Conservation (phyloP, 108 stramenopile genomes). For the Nannochloropsis oceanica region DNA sequence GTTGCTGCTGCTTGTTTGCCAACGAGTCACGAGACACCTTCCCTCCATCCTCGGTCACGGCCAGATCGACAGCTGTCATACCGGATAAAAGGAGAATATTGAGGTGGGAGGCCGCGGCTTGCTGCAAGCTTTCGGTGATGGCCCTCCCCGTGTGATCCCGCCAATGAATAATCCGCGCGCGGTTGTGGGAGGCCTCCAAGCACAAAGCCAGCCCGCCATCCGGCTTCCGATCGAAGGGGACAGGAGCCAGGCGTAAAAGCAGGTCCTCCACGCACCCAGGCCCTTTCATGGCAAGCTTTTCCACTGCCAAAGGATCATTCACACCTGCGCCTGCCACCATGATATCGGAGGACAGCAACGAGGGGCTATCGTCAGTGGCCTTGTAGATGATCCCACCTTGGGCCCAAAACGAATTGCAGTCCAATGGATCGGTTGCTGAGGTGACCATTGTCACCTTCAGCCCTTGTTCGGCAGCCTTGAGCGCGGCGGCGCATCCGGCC, state of each 20-base stretch:
- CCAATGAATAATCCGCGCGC: conserved; percentile 70
- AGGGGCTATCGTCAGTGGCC: conserved; percentile 41
- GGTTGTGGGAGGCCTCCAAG: conserved; percentile 71
- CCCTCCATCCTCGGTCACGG: conserved; percentile 20
- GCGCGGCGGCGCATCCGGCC: conserved; percentile 22
- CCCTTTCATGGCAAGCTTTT: conserved; percentile 69
- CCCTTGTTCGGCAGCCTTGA: conserved; percentile 19
- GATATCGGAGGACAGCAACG: conserved; percentile 58
- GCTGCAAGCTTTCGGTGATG: conserved; percentile 66
- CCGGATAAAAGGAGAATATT: conserved; percentile 58
- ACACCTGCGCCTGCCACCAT: conserved; percentile 60
- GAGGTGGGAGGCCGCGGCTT: conserved; percentile 58
- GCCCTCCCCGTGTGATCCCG: conserved; percentile 72
- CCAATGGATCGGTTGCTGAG: conserved; percentile 17
- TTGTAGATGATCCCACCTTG: conserved; percentile 90
- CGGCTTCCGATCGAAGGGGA: conserved; percentile 58
- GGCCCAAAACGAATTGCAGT: conserved; percentile 93
- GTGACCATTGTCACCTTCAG: conserved; percentile 28
- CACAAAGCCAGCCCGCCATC: conserved; percentile 26
- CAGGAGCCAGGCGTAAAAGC: conserved; percentile 50
- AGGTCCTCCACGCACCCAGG: conserved; percentile 62
- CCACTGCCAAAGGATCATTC: conserved; percentile 61
- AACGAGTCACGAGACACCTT: too few relatives aligned
- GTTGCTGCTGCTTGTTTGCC: background rate
- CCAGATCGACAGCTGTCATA: conserved; percentile 67